Percentiles rank a stretch among this genome's conserved stretches.
Conservation (phyloP, 345 rosid genomes). For the Syzygium grande region DNA sequence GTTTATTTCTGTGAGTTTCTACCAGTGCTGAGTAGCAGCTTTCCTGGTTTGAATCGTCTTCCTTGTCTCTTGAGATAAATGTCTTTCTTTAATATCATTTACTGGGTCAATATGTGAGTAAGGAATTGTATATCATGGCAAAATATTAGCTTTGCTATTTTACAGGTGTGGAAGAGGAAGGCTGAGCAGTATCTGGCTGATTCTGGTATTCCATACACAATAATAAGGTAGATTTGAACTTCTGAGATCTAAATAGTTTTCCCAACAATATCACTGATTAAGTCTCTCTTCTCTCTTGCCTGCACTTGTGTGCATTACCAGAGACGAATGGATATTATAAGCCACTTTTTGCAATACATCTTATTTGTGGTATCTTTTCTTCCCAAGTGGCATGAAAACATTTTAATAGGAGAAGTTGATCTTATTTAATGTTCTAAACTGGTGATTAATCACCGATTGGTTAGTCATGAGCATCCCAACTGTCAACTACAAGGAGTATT, state of each 20-base stretch:
- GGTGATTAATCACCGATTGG: background rate
- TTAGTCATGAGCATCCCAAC: background rate
- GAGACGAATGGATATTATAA: background rate
- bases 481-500: background rate
- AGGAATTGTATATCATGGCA: background rate
- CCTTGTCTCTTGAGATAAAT: background rate
- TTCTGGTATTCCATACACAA: constrained; percentile 86
- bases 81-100: background rate
- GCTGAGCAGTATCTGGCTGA: constrained; percentile 99
- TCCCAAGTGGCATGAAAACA: background rate
- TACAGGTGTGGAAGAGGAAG: constrained; percentile 94
- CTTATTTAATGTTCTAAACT: background rate
- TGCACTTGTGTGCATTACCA: background rate
- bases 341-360: background rate
- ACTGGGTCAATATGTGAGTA: background rate
- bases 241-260: background rate
- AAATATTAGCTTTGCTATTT: background rate
- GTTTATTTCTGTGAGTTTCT: background rate
- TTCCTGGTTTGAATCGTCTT: background rate
- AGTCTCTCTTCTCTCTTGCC: background rate
- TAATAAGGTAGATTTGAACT: constrained; percentile 54
- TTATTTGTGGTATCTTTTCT: background rate
- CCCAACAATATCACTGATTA: background rate
- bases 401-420: background rate
- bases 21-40: background rate